A percentile compares a stretch with the other conserved stretches of the same genome.
Evolutionary conservation across 2,329 filamentous ascomycete species (phyloP).

Genomic region (Fusarium begoniae): DNA sequence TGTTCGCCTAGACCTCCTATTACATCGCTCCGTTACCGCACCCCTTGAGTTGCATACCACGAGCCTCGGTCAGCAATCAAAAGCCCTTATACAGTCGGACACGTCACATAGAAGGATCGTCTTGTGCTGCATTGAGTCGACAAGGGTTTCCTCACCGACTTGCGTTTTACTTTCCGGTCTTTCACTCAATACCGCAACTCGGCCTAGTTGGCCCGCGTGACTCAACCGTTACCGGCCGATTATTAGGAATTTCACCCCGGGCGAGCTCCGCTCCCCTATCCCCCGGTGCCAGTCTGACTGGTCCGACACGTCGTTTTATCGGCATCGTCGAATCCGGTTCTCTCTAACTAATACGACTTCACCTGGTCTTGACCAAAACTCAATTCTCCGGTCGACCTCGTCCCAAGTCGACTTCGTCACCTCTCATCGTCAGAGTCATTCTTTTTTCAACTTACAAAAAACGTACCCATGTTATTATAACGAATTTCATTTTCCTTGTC

Average conservation of each 20-base stretch:
- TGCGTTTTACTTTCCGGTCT: slow-evolving; percentile 11
- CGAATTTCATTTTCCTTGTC: slow-evolving; percentile 50
- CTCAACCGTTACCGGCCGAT: slow-evolving; percentile 38
- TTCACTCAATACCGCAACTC: slow-evolving; percentile 14
- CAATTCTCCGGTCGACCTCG: slow-evolving; percentile 40
- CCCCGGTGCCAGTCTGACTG: slow-evolving; percentile 42
- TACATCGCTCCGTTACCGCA: slow-evolving; percentile 15
- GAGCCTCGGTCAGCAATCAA: slow-evolving; percentile 22
- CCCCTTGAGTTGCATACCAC: slow-evolving; percentile 12
- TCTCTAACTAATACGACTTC: slow-evolving; percentile 4
- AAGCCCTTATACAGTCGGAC: slow-evolving; percentile 7
- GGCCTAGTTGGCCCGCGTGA: slow-evolving; percentile 36
- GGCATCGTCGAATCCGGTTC: slow-evolving; percentile 42
- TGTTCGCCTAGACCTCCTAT: slow-evolving; percentile 29
- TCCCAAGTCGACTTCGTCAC: slow-evolving; percentile 39
- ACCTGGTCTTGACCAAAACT: slow-evolving; percentile 14
- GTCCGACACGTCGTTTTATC: slow-evolving; percentile 44
- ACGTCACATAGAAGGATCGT: slow-evolving; percentile 24
- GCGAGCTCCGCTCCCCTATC: slow-evolving; percentile 46
- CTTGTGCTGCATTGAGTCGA: slow-evolving; percentile 39
- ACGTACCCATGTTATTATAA: slow-evolving; percentile 57
- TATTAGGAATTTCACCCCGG: slow-evolving; percentile 36
- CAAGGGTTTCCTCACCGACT: slow-evolving; percentile 36
- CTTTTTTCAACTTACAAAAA: slow-evolving; percentile 42
- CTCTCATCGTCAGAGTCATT: slow-evolving; percentile 43